phyloP scores from a whole-genome alignment of 306 rosid genomes.

The Fagus crenata region DNA sequence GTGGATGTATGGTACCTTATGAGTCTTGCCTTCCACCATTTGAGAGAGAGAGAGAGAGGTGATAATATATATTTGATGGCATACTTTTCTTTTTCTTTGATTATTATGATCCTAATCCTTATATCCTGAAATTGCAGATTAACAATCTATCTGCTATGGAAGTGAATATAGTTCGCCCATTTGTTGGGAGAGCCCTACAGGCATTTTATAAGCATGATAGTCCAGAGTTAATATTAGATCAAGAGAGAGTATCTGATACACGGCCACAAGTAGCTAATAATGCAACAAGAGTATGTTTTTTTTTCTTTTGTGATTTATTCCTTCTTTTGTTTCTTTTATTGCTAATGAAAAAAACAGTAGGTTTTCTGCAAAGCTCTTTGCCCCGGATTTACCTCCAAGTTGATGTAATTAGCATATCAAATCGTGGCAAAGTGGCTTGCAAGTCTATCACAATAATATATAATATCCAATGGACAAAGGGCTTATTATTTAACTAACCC shows the following conservation, averaged over 20 bases:
- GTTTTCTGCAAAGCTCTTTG: slow-evolving; percentile 15
- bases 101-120: slow-evolving; percentile 19
- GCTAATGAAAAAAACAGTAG: background rate
- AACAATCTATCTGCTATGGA: slow-evolving; percentile 95
- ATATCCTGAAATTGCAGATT: slow-evolving; percentile 49
- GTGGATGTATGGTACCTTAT: background rate
- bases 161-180: slow-evolving; percentile 94
- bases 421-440: slow-evolving; percentile 1
- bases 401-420: background rate
- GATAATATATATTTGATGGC: slow-evolving; percentile 13
- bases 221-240: slow-evolving; percentile 83
- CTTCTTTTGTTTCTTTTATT: slow-evolving; percentile 5
- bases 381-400: background rate
- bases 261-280: slow-evolving; percentile 63
- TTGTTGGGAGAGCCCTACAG: slow-evolving; percentile 83
- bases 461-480: slow-evolving; percentile 2
- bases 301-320: background rate
- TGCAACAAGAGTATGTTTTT: slow-evolving; percentile 69
- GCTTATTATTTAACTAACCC: slow-evolving; percentile 16
- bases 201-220: slow-evolving; percentile 88
- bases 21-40: background rate
- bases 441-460: slow-evolving; percentile 6
- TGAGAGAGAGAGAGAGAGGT: background rate
- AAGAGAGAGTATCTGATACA: slow-evolving; percentile 64
- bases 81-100: slow-evolving; percentile 6